These are phyloP conservation scores for Moelleriella libera DNA, from an alignment of 2,329 filamentous ascomycete species.

Conservation along the genomic window DNA sequence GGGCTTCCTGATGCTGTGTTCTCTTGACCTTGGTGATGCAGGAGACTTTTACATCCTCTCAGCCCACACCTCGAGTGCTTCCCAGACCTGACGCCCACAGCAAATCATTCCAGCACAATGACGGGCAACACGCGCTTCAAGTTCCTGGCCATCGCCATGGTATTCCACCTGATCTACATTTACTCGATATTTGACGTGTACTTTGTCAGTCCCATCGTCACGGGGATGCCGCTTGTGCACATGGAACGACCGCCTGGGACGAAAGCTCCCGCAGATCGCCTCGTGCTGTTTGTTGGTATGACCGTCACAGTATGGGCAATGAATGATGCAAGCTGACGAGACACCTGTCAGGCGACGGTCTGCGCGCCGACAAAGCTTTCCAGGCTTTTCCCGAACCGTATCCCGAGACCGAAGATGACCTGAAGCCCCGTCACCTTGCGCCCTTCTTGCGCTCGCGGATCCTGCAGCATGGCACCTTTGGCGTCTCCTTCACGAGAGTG, in stretches of 20 bases:
- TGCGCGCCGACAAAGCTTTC: slow-evolving; percentile 96
- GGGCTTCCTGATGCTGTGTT: neutral
- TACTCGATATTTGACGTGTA: slow-evolving; percentile 98
- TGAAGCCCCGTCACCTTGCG: slow-evolving; percentile 66
- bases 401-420: slow-evolving; percentile 47
- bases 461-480: slow-evolving; percentile 83
- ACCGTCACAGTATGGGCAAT: neutral
- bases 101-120: slow-evolving; percentile 22
- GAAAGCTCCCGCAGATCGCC: slow-evolving; percentile 71
- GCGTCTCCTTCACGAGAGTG: slow-evolving; percentile 90
- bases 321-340: neutral
- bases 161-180: slow-evolving; percentile 90
- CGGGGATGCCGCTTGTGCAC: slow-evolving; percentile 76
- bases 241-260: slow-evolving; percentile 44
- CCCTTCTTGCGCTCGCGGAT: slow-evolving; percentile 85
- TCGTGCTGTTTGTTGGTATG: slow-evolving; percentile 67
- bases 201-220: slow-evolving; percentile 93
- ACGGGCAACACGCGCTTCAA: slow-evolving; percentile 50
- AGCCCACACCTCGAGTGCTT: neutral
- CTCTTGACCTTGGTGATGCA: neutral
- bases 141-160: slow-evolving; percentile 76
- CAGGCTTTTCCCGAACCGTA: slow-evolving; percentile 85
- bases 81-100: neutral
- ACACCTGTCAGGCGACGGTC: slow-evolving; percentile 53
- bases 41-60: neutral